Percentiles rank a stretch among this genome's conserved stretches.
Conservation (phyloP, 305 asterid species). For the Ilex paraguariensis region DNA sequence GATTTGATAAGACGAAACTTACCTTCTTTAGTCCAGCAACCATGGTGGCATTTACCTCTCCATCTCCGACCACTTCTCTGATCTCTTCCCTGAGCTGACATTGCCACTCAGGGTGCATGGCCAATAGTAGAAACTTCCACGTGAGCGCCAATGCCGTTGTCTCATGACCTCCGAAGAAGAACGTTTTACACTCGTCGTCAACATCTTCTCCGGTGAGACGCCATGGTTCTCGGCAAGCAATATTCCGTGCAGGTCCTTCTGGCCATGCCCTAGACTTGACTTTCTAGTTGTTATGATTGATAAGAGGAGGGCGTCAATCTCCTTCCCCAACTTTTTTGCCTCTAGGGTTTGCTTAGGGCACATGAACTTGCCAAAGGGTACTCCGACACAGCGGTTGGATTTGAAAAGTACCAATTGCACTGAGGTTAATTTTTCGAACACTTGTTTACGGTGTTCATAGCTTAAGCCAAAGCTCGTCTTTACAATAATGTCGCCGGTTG, state of each 20-base stretch:
- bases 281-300: constrained; percentile 39
- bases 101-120: constrained; percentile 73
- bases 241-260: too few relatives aligned
- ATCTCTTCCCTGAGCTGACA: constrained; percentile 61
- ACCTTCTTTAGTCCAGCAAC: constrained; percentile 78
- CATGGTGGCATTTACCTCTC: constrained; percentile 40
- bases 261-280: background rate
- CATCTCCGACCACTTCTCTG: constrained; percentile 44
- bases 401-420: constrained; percentile 73
- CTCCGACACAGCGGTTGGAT: constrained; percentile 70
- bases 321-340: constrained; percentile 57
- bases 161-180: too few relatives aligned
- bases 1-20: background rate
- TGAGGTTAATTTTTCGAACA: constrained; percentile 55
- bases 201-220: too few relatives aligned
- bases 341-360: constrained; percentile 39
- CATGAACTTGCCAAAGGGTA: constrained; percentile 58
- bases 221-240: too few relatives aligned
- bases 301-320: constrained; percentile 49
- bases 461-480: constrained; percentile 67
- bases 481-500: constrained; percentile 82
- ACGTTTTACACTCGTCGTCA: too few relatives aligned
- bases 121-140: constrained; percentile 74
- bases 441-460: constrained; percentile 41
- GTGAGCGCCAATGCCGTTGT: constrained; percentile 65